A percentile compares a stretch with the other conserved stretches of the same genome.
These are phyloP conservation scores for Serendipita indica DNA, from an alignment of 768 basidiomycete species.

Conservation along the genomic window DNA sequence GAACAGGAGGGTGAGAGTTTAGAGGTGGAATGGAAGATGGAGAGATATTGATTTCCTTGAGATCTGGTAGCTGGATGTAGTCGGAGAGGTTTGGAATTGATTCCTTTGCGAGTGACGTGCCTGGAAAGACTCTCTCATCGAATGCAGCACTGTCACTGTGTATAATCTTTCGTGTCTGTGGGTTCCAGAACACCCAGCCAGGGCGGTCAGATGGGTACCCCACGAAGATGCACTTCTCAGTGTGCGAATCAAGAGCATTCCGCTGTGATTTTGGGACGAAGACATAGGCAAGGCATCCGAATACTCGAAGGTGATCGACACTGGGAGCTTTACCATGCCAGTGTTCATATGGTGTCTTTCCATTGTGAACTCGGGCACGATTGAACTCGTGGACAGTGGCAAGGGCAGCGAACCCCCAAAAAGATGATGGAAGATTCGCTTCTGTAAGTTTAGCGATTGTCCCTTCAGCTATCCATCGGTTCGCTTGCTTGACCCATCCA, in stretches of 20 bases:
- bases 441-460: constrained; percentile 16
- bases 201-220: constrained; percentile 24
- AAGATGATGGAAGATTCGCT: constrained; percentile 11
- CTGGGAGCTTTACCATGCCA: constrained; percentile 14
- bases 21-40: no score
- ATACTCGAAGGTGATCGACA: constrained; percentile 24
- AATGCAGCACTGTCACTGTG: constrained; percentile 22
- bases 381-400: constrained; percentile 14
- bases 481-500: background rate
- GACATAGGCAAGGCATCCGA: constrained; percentile 28
- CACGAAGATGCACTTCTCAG: constrained; percentile 26
- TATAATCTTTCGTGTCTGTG: constrained; percentile 19
- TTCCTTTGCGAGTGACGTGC: background rate
- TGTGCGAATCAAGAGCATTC: constrained; percentile 13
- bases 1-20: background rate
- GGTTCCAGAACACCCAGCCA: constrained; percentile 26
- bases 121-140: constrained; percentile 23
- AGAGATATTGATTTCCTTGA: no score
- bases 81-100: background rate
- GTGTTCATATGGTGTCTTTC: constrained; percentile 14
- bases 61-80: background rate
- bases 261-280: constrained; percentile 22
- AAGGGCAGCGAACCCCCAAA: constrained; percentile 15
- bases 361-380: constrained; percentile 11
- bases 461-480: constrained; percentile 9